Evolutionary conservation across 139 green algal genomes (phyloP), one percentile per base, ranked within the genome.

Genomic region (Bryopsis sp.): DNA sequence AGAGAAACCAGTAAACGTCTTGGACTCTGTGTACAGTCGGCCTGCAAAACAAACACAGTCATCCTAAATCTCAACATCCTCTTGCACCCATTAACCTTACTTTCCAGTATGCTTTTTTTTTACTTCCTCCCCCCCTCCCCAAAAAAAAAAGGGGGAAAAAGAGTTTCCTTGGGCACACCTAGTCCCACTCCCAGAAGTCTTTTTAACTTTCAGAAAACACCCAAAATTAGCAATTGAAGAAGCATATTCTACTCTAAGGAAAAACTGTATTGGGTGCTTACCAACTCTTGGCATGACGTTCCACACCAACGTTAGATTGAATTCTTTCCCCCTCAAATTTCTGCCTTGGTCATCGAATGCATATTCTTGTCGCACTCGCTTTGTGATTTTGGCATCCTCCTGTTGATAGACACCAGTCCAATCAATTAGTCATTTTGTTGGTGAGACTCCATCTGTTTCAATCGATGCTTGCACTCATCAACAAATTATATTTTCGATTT

Each of bases 211-310:
- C n/a, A n/a, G n/a, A n/a, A n/a, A n/a, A n/a, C n/a, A n/a, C n/a
- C n/a, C n/a, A n/a, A n/a, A n/a, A n/a, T n/a, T n/a, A n/a, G n/a
- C n/a, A n/a, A n/a, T n/a, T n/a, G n/a, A n/a, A n/a, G n/a, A n/a
- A n/a, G n/a, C n/a, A n/a, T n/a, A n/a, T n/a, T n/a, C n/a, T n/a
- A n/a, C n/a, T n/a, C n/a, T n/a, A n/a, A n/a, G n/a, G 22, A 28
- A 33, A 36, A 8, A 33, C 8, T 36, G 48, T 24, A 15, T 5
- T 6, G 8, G 58, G 43, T n/a, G n/a, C 72, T 67, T 68, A 75
- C 88, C 88, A 5, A 95, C 87, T n/a, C 72, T 72, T 0, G 88
- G 88, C 88, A 95, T 95, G 2, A 90, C 76, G 38, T 90, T 80
- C 86, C 88, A 94, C 3, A 79, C 74, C 7, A 95, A 74, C 2